Evolutionary conservation across 331 rosid species (phyloP), one percentile per base, ranked within the genome.

Genomic region (Arachis monticola): DNA sequence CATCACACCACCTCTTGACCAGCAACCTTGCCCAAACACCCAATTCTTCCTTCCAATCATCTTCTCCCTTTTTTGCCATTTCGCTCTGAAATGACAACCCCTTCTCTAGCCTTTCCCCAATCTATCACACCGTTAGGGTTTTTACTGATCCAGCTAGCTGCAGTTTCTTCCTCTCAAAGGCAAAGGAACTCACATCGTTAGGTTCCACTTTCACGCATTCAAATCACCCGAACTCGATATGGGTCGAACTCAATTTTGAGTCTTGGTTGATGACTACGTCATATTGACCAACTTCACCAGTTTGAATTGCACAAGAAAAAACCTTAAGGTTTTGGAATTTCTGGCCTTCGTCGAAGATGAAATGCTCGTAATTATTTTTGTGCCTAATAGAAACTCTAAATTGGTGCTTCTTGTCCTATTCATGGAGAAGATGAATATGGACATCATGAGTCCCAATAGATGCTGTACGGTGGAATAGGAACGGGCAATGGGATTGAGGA

Each of bases 131-230:
- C 17, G 95, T 90, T 13, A 85, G 96, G 77, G 84, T 90, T 50
- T 93, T 91, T 88, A 66, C 68, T 2, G 47, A 10, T 72, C 91
- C 98, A 0, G 84, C 95, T 0, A 83, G 76, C 50, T 93, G 88
- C 83, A 59, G 80, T 22, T 91, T 93, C 65, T 79, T 17, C 22
- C 75, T 31, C 75, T 91, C 83, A 53, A 64, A 70, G 84, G 83
- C 55, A 67, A 58, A 72, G 96, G 97, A 5, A 92, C 90, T 52
- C 98, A 93, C 75, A 84, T 84, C 83, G 88, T 93, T 64, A 94
- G 98, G 41, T 79, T 93, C 69, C 97, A 93, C 81, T 89, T 93
- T 17, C 85, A 86, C 27, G 53, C 60, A 47, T 84, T 93, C 51
- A 60, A 64, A 61, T 84, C 95, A 38, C 60, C 88, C 0, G 76